A percentile compares a stretch with the other conserved stretches of the same genome.
Evolutionary conservation across 1,284 basidiomycete genomes (phyloP).

Genomic region (Puccinia polysora): DNA sequence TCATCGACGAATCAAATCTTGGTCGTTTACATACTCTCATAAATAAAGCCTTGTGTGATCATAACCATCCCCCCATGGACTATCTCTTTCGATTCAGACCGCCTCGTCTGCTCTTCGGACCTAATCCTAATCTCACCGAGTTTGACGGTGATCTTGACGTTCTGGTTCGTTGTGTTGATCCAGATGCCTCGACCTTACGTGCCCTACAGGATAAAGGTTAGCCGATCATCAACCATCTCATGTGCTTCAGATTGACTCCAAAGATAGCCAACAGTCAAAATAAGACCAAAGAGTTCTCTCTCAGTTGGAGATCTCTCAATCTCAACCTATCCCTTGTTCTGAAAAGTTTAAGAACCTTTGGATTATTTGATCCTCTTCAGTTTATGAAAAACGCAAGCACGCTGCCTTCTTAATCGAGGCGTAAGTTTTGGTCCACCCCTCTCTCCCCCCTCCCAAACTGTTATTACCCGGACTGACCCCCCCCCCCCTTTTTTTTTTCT

Average conservation of each 20-base stretch:
- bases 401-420: constrained; percentile 41
- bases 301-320: no score
- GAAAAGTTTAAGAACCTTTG: constrained; percentile 3
- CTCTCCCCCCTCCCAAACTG: neutral
- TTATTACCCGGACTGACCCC: neutral
- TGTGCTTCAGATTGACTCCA: no score
- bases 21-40: no score
- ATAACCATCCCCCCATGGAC: no score
- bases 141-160: neutral
- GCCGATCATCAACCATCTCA: neutral
- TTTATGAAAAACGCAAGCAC: constrained; percentile 44
- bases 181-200: constrained; percentile 26
- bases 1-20: no score
- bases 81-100: neutral
- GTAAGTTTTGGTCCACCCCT: constrained; percentile 7
- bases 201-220: constrained; percentile 29
- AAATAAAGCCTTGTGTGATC: no score
- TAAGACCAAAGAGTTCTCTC: no score
- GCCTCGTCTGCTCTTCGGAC: neutral
- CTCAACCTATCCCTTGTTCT: neutral
- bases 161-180: neutral
- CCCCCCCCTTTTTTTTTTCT: neutral
- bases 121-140: neutral
- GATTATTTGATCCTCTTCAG: neutral
- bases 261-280: no score